Base-by-base conservation (phyloP, 1,284 basidiomycete genomes). In the Schizophyllum amplum region DNA sequence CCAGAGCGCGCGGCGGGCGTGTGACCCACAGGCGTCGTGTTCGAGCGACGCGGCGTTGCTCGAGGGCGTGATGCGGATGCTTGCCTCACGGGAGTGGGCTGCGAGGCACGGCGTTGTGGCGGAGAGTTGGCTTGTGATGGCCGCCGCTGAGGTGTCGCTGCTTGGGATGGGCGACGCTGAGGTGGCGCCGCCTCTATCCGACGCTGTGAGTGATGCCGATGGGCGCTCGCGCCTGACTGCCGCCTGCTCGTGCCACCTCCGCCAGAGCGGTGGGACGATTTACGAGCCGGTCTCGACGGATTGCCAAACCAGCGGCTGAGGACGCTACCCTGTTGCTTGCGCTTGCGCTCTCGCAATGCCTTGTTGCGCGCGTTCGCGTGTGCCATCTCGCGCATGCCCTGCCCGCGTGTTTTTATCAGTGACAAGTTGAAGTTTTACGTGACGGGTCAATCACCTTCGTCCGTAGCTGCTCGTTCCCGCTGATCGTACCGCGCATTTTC, bases 401-500 rank as follows among this genome's bases (percentile, higher is more conserved):
- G 64, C 48, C 25, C 23, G 25, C 2, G 24, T 21, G 20, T 20
- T 27, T 17, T 48, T 5, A 52, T 23, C 17, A 51, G 15, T 42
- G 51, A 46, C 25, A 23, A n/a, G 20, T 27, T 46, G 27, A 13
- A 5, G 47, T 42, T 6, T 17, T 48, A n/a, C 11, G 17, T 51
- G 33, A 26, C 25, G 9, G 6, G 33, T 25, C 15, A 60, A 67
- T 42, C 59, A 77, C 83, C 62, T 67, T 74, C 53, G 69, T 78
- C 61, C 87, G 76, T 49, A 85, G 70, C n/a, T 62, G 64, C 65
- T 90, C 87, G 66, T 86, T 76, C 33, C 84, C 86, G 24, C 76
- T 66, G 52, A 90, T 72, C 17, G 87, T 89, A 27, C 87, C 87
- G 60, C 87, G 79, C 79, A 84, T 80, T 69, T 89, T 89, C n/a